Conservation (phyloP, 2,329 filamentous ascomycete genomes). For the Fusarium albosuccineum region DNA sequence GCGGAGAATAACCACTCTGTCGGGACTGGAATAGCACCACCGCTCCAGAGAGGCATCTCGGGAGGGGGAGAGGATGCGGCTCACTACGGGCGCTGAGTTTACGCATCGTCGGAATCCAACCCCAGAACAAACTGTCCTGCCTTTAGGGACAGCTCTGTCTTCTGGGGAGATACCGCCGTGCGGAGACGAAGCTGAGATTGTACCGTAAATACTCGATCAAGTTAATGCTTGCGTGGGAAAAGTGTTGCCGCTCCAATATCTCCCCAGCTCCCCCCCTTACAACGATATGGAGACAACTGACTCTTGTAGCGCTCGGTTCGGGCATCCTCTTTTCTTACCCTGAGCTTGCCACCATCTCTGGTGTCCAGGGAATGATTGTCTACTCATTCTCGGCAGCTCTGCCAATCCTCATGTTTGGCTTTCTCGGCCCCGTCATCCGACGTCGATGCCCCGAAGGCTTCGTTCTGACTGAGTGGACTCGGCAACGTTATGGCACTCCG, state of each 20-base stretch:
- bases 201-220: constrained; percentile 97
- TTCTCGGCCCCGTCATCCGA: constrained; percentile 81
- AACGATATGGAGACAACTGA: constrained; percentile 54
- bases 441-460: constrained; percentile 86
- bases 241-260: constrained; percentile 85
- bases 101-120: constrained; percentile 66
- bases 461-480: constrained; percentile 86
- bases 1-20: background rate
- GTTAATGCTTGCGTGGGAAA: constrained; percentile 99
- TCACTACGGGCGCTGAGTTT: constrained; percentile 89
- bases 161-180: constrained; percentile 56
- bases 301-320: constrained; percentile 79
- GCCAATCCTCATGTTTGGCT: constrained; percentile 80
- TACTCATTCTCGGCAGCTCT: constrained; percentile 80
- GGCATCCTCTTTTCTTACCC: constrained; percentile 88
- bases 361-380: constrained; percentile 81
- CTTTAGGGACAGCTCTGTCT: background rate
- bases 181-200: constrained; percentile 86
- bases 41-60: constrained; percentile 47
- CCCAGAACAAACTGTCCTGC: constrained; percentile 40
- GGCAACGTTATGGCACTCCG: constrained; percentile 79
- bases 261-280: constrained; percentile 42
- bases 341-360: constrained; percentile 81
- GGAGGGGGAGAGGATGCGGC: constrained; percentile 64
- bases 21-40: constrained; percentile 14